These are phyloP conservation scores for Entoloma clypeatum DNA, from an alignment of 1,284 basidiomycete genomes.

Conservation along the genomic window DNA sequence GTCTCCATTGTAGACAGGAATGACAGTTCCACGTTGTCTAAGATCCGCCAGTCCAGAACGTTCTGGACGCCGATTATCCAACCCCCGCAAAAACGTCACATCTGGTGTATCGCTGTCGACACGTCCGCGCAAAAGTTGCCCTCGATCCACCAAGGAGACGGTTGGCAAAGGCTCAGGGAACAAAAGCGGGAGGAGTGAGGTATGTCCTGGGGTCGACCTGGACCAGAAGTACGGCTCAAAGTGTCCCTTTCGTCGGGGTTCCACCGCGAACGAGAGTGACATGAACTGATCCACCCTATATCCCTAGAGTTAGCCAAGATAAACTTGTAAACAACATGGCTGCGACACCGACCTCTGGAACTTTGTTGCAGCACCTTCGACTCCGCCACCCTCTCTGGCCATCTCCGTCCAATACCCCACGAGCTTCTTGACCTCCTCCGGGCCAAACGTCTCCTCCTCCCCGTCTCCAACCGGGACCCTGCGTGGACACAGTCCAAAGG, in stretches of 20 bases:
- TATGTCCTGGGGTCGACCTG: slow-evolving; percentile 38
- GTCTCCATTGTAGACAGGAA: slow-evolving; percentile 72
- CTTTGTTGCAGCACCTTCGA: slow-evolving; percentile 46
- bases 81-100: slow-evolving; percentile 45
- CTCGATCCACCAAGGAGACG: slow-evolving; percentile 63
- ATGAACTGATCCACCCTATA: slow-evolving; percentile 75
- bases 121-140: slow-evolving; percentile 57
- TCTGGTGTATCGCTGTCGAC: slow-evolving; percentile 62
- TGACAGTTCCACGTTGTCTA: slow-evolving; percentile 61
- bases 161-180: slow-evolving; percentile 72
- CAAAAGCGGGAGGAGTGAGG: slow-evolving; percentile 61
- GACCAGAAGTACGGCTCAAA: slow-evolving; percentile 76
- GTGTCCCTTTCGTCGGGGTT: slow-evolving; percentile 64
- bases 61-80: slow-evolving; percentile 37
- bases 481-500: slow-evolving; percentile 51
- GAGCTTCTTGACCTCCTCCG: slow-evolving; percentile 50
- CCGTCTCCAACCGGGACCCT: slow-evolving; percentile 32
- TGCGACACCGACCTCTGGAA: slow-evolving; percentile 52
- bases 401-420: slow-evolving; percentile 52
- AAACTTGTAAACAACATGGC: slow-evolving; percentile 7
- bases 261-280: slow-evolving; percentile 70
- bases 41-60: slow-evolving; percentile 39
- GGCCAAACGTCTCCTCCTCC: too few species aligned
- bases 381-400: slow-evolving; percentile 40
- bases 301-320: slow-evolving; percentile 5